phyloP scores from a whole-genome alignment of 73 alveolate genomes.

The Paramecium caudatum region DNA sequence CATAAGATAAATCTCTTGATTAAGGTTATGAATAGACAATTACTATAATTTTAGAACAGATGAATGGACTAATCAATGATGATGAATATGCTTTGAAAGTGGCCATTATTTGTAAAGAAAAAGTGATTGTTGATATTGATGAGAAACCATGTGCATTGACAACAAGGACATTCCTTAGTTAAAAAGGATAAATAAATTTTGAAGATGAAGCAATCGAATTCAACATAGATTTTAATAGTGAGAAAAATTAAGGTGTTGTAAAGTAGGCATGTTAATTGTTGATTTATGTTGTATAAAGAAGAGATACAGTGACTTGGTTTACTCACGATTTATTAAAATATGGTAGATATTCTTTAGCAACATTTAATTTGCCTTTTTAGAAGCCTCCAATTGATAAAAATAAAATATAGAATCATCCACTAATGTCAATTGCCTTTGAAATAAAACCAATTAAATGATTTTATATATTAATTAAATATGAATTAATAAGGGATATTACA shows the following conservation, averaged over 20 bases:
- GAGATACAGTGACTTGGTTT: conserved; percentile 55
- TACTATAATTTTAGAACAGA: background rate
- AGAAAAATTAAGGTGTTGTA: conserved; percentile 3
- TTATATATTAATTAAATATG: too few species aligned
- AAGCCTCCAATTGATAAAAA: conserved; percentile 58
- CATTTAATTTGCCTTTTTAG: conserved; percentile 36
- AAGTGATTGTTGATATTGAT: background rate
- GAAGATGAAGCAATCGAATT: conserved; percentile 52
- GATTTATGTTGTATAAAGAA: background rate
- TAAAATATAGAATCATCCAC: conserved; percentile 11
- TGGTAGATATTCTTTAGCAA: conserved; percentile 60
- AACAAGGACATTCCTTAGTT: background rate
- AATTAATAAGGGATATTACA: too few species aligned
- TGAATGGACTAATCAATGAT: conserved; percentile 5
- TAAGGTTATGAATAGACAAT: background rate
- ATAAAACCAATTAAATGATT: conserved; percentile 37
- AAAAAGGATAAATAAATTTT: background rate
- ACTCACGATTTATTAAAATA: conserved; percentile 49
- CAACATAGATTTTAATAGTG: conserved; percentile 45
- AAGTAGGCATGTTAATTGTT: background rate
- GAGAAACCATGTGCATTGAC: conserved; percentile 14
- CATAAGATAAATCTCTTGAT: conserved; percentile 18
- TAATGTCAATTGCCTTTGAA: conserved; percentile 41
- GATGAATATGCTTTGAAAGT: conserved; percentile 17
- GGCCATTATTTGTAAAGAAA: conserved; percentile 13